These are phyloP conservation scores for Melampsora americana DNA, from an alignment of 1,284 basidiomycete genomes.

Conservation along the genomic window DNA sequence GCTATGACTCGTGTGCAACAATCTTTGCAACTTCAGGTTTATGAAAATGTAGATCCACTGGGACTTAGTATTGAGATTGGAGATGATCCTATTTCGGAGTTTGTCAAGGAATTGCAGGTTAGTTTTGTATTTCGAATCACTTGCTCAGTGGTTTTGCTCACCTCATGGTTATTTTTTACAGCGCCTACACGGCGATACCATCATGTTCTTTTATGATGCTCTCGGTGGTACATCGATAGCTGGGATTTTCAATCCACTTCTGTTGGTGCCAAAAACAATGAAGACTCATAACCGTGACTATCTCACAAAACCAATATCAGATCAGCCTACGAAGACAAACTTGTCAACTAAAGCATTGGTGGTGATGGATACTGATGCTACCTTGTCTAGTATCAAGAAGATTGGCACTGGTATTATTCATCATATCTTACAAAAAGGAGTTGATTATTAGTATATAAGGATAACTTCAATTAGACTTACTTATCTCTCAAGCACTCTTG, in stretches of 20 bases:
- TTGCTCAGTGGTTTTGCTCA: neutral
- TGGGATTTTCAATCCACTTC: constrained; percentile 76
- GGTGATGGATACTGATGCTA: constrained; percentile 22
- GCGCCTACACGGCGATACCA: constrained; percentile 72
- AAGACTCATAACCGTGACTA: constrained; percentile 54
- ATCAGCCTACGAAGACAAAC: neutral
- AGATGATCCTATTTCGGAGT: constrained; percentile 38
- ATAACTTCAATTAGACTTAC: no score
- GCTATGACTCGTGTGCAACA: constrained; percentile 38
- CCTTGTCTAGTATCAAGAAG: constrained; percentile 10
- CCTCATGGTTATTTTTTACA: constrained; percentile 54
- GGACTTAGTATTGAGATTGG: constrained; percentile 14
- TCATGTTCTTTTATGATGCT: constrained; percentile 79
- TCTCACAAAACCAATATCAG: constrained; percentile 3
- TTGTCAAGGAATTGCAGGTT: constrained; percentile 34
- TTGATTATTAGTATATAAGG: constrained; percentile 23
- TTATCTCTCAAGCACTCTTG: no score
- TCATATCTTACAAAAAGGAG: constrained; percentile 29
- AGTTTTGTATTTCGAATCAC: neutral
- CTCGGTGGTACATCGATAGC: constrained; percentile 77
- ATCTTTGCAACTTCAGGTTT: constrained; percentile 10
- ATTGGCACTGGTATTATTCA: constrained; percentile 23
- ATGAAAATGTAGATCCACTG: neutral
- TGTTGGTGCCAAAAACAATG: constrained; percentile 62
- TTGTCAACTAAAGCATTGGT: neutral